Evolutionary conservation across 1,139 yeast genomes (phyloP), one percentile per base, ranked within the genome.

Genomic region (Candida sp.): DNA sequence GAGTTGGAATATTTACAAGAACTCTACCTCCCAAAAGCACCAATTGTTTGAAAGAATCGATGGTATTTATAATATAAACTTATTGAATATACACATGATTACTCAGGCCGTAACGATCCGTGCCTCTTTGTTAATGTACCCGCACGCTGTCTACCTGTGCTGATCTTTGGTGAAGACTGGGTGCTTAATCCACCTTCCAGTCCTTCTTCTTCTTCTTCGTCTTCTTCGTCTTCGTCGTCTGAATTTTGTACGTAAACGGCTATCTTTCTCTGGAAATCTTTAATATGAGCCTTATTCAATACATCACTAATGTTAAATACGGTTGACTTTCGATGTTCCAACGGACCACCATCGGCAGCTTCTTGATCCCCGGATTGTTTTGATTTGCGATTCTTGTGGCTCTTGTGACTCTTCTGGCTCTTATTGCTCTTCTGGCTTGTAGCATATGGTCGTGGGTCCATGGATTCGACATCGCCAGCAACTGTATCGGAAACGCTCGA

Each of bases 201-300:
- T 30, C 33, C 19, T 30, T 30, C 33, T 12, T 30, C 33, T 8
- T 30, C 33, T 9, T 30, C 33, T 12, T 30, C 33, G 5, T 70
- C 73, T 12, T 71, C 76, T 4, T 69, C 75, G 8, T 67, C 76
- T 38, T 68, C 72, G 35, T 62, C 66, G 33, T 68, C 73, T 34
- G 68, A 70, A 35, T 71, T 72, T 6, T 60, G 59, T 3, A 60
- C 60, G 9, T 58, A 52, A 3, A 58, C 53, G 8, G 62, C 61
- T 51, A 71, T 77, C 43, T 82, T 68, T 50, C 95, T 75, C 64
- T 89, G 96, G 72, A 90, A 90, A 67, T 90, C 97, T 55, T 85
- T 85, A 33, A 89, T 83, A 58, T 90, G 97, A 0, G 97, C 97
- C 58, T 75, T 76, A 25, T 85, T 84, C 53, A 90, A 71, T 1